phyloP scores from a whole-genome alignment of 768 basidiomycete genomes.

The Tricholoma bakamatsutake region DNA sequence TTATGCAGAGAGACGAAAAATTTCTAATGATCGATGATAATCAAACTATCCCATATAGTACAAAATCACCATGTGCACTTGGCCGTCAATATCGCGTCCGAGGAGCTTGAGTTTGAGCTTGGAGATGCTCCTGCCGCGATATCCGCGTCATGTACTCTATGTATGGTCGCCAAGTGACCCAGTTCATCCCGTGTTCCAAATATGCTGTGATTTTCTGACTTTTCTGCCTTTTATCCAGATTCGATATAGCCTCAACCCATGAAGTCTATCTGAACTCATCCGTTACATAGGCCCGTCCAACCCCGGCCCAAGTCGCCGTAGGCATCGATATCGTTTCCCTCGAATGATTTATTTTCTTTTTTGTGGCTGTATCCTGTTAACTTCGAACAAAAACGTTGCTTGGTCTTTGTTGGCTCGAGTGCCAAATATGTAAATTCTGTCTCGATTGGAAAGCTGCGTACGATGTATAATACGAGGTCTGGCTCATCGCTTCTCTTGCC shows the following conservation, averaged over 20 bases:
- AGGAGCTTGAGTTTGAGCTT: constrained; percentile 10
- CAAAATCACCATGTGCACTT: constrained; percentile 10
- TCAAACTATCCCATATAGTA: constrained; percentile 7
- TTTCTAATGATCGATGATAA: constrained; percentile 4
- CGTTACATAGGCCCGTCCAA: background rate
- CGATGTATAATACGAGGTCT: background rate
- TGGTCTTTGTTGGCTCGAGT: background rate
- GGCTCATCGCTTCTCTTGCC: background rate
- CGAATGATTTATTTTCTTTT: too few species aligned
- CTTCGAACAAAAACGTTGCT: background rate
- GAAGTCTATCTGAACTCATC: background rate
- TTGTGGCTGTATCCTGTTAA: too few species aligned
- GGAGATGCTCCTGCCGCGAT: constrained; percentile 13
- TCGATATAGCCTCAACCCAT: background rate
- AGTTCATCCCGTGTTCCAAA: background rate
- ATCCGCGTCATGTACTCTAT: background rate
- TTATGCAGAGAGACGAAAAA: background rate
- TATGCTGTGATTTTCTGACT: background rate
- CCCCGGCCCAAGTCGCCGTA: background rate
- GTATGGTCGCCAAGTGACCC: background rate
- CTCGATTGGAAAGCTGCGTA: background rate
- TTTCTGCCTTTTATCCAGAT: background rate
- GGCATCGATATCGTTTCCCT: background rate
- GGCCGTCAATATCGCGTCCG: constrained; percentile 18
- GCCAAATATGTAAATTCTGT: background rate